Evolutionary conservation across 192 early-diverging fungal genomes (phyloP).

Genomic region (Kickxella alabastrina): DNA sequence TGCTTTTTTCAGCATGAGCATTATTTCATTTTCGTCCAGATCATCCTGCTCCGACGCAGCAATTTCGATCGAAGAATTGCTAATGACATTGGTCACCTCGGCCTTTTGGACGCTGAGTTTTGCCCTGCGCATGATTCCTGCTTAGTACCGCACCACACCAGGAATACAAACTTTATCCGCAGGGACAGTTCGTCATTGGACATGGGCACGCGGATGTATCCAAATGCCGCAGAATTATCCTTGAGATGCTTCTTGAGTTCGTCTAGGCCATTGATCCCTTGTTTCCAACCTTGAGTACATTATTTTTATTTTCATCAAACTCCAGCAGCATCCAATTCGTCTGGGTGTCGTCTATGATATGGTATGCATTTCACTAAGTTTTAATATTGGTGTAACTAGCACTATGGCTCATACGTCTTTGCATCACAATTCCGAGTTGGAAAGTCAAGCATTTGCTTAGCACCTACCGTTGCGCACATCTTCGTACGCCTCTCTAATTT

Average conservation of each 20-base stretch:
- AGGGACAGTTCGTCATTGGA: conserved; percentile 56
- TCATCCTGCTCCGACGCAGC: conserved; percentile 58
- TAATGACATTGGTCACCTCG: conserved; percentile 70
- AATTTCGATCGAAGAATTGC: conserved; percentile 69
- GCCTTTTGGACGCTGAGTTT: conserved; percentile 74
- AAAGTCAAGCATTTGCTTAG: too few relatives aligned
- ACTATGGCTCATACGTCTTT: too few relatives aligned
- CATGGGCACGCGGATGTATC: conserved; percentile 60
- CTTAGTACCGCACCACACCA: conserved; percentile 67
- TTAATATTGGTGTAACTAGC: neutral
- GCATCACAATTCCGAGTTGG: too few relatives aligned
- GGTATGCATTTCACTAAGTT: conserved; percentile 15
- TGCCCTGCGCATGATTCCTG: conserved; percentile 75
- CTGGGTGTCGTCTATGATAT: conserved; percentile 48
- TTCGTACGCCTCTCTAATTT: conserved; percentile 50
- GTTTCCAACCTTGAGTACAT: conserved; percentile 43
- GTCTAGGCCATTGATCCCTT: conserved; percentile 56
- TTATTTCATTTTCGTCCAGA: conserved; percentile 58
- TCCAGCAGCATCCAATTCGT: conserved; percentile 62
- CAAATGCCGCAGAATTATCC: conserved; percentile 69
- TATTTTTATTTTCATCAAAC: conserved; percentile 52
- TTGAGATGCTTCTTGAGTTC: conserved; percentile 62
- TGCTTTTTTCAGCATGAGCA: conserved; percentile 65
- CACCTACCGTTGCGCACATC: conserved; percentile 54
- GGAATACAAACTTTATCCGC: conserved; percentile 61